phyloP scores from a whole-genome alignment of 2,329 filamentous ascomycete species.

The Canariomyces notabilis region DNA sequence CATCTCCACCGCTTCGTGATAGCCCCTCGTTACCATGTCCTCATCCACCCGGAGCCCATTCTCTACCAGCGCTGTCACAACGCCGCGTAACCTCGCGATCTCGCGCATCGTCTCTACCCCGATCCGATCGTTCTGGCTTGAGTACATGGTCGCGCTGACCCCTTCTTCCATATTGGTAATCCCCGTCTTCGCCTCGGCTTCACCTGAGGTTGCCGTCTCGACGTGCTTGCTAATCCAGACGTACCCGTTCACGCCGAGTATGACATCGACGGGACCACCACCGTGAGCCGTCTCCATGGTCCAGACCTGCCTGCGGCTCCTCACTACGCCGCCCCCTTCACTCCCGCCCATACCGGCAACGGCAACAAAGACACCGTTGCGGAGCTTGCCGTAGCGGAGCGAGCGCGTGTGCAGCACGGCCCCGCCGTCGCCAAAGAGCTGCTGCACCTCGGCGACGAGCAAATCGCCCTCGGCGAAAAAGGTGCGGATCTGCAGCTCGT shows the following conservation, averaged over 20 bases:
- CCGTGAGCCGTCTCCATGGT: slow-evolving; percentile 58
- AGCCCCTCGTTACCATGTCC: slow-evolving; percentile 77
- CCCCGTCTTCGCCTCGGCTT: slow-evolving; percentile 38
- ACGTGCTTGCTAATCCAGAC: slow-evolving; percentile 90
- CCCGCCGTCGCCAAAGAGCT: slow-evolving; percentile 76
- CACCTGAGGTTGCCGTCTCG: slow-evolving; percentile 41
- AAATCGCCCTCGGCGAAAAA: slow-evolving; percentile 96
- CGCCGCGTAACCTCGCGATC: slow-evolving; percentile 77
- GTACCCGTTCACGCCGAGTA: slow-evolving; percentile 93
- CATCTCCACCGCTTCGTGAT: slow-evolving; percentile 74
- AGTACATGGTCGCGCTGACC: slow-evolving; percentile 82
- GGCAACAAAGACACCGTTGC: slow-evolving; percentile 85
- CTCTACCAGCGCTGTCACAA: slow-evolving; percentile 78
- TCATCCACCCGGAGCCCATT: slow-evolving; percentile 82
- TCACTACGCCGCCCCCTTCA: slow-evolving; percentile 77
- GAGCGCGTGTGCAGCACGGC: slow-evolving; percentile 85
- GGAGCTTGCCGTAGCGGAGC: slow-evolving; percentile 89
- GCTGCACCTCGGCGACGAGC: slow-evolving; percentile 91
- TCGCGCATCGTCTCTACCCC: slow-evolving; percentile 72
- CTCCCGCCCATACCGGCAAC: slow-evolving; percentile 80
- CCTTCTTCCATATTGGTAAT: slow-evolving; percentile 87
- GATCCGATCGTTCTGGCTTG: slow-evolving; percentile 89
- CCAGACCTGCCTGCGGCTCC: slow-evolving; percentile 81
- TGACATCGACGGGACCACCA: slow-evolving; percentile 69
- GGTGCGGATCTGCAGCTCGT: slow-evolving; percentile 94